Conservation (phyloP, 1,139 yeast genomes). For the Nakaseomyces nivariensis region DNA sequence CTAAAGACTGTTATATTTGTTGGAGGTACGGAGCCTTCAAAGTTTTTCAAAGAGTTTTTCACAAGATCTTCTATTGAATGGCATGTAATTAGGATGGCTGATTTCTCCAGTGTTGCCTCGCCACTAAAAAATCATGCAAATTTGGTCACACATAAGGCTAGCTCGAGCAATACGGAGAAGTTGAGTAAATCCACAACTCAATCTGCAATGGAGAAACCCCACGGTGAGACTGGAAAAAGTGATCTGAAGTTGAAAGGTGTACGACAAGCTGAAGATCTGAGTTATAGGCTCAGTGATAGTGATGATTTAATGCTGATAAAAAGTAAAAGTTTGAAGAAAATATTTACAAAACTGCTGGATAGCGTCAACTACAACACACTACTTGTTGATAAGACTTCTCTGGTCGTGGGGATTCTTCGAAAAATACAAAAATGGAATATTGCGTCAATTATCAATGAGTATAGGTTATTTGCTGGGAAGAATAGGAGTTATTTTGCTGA, state of each 20-base stretch:
- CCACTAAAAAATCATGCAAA: slow-evolving; percentile 9
- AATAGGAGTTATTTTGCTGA: slow-evolving; percentile 74
- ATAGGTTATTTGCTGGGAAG: slow-evolving; percentile 64
- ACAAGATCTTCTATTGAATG: slow-evolving; percentile 26
- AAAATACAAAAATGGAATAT: slow-evolving; percentile 84
- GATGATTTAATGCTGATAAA: slow-evolving; percentile 70
- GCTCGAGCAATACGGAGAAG: background rate
- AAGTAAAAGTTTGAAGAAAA: slow-evolving; percentile 43
- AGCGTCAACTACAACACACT: slow-evolving; percentile 57
- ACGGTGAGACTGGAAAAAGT: background rate
- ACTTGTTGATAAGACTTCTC: slow-evolving; percentile 69
- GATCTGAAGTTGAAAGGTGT: background rate
- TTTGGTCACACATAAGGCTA: slow-evolving; percentile 1
- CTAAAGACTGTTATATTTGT: slow-evolving; percentile 49
- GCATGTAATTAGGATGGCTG: slow-evolving; percentile 22
- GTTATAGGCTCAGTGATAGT: slow-evolving; percentile 25
- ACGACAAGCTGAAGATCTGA: background rate
- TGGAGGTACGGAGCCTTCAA: slow-evolving; percentile 65
- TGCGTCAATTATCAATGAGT: slow-evolving; percentile 75
- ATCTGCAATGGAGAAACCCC: background rate
- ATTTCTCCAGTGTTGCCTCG: slow-evolving; percentile 18
- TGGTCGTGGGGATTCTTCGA: slow-evolving; percentile 70
- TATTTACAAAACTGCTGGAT: slow-evolving; percentile 55
- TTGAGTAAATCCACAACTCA: background rate
- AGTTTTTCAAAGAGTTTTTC: slow-evolving; percentile 32